Conservation (phyloP, 257 asterid species). For the Knoxia roxburghii region DNA sequence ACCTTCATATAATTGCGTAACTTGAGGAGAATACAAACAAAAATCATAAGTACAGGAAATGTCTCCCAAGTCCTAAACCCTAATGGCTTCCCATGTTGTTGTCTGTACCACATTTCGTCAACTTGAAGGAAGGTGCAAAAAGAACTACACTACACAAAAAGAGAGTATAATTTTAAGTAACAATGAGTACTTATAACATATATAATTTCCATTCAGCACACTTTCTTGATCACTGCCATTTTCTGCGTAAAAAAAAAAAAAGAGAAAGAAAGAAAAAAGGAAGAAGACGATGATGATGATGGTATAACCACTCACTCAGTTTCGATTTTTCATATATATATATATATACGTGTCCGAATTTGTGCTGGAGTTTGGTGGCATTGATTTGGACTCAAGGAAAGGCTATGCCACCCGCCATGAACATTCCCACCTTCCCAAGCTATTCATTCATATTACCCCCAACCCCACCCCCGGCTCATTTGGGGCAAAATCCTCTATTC, state of each 20-base stretch:
- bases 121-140: constrained; percentile 10
- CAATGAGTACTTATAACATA: neutral
- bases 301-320: neutral
- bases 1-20: too few species aligned
- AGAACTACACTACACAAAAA: neutral
- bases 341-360: constrained; percentile 8
- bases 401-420: neutral
- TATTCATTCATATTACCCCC: neutral
- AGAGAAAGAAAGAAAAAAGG: neutral
- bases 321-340: too few species aligned
- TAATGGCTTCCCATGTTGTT: neutral
- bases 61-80: neutral
- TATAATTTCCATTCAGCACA: constrained; percentile 9
- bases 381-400: constrained; percentile 15
- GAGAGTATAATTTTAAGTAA: neutral
- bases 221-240: neutral
- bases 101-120: constrained; percentile 7
- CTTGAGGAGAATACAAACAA: constrained; percentile 1
- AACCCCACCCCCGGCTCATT: too few species aligned
- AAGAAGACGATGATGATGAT: neutral
- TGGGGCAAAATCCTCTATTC: neutral
- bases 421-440: constrained; percentile 26
- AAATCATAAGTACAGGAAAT: neutral
- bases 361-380: constrained; percentile 14
- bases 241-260: neutral